phyloP scores from a whole-genome alignment of 352 stramenopile species.

The Plasmopara viticola region DNA sequence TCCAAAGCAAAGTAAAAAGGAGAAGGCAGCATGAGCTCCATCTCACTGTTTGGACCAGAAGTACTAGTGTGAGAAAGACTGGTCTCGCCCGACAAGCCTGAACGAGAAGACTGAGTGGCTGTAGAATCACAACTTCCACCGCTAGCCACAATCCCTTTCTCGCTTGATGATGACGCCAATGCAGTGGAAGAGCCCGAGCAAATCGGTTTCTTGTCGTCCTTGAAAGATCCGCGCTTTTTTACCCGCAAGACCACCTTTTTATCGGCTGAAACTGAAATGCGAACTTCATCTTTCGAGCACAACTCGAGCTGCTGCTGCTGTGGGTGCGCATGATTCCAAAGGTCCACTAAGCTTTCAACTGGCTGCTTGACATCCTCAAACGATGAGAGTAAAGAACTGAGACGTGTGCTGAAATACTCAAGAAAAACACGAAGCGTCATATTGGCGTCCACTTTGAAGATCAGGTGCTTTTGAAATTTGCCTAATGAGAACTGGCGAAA shows the following conservation, averaged over 20 bases:
- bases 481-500: constrained; percentile 57
- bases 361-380: constrained; percentile 23
- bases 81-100: constrained; percentile 7
- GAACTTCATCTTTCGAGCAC: constrained; percentile 42
- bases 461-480: constrained; percentile 59
- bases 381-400: constrained; percentile 20
- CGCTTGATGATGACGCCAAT: constrained; percentile 6
- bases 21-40: constrained; percentile 29
- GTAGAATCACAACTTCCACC: constrained; percentile 11
- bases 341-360: constrained; percentile 24
- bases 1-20: constrained; percentile 59
- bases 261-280: constrained; percentile 39
- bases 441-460: constrained; percentile 56
- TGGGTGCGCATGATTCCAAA: constrained; percentile 29
- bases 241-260: constrained; percentile 40
- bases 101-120: constrained; percentile 6
- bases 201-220: constrained; percentile 24
- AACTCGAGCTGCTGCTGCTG: constrained; percentile 29
- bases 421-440: constrained; percentile 40
- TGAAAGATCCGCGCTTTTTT: constrained; percentile 30
- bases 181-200: constrained; percentile 5
- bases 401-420: constrained; percentile 45
- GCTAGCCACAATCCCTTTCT: constrained; percentile 10
- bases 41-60: constrained; percentile 8
- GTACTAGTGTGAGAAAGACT: constrained; percentile 10